These are phyloP conservation scores for Xylaria telfairii DNA, from an alignment of 495 filamentous ascomycete genomes.

Conservation along the genomic window DNA sequence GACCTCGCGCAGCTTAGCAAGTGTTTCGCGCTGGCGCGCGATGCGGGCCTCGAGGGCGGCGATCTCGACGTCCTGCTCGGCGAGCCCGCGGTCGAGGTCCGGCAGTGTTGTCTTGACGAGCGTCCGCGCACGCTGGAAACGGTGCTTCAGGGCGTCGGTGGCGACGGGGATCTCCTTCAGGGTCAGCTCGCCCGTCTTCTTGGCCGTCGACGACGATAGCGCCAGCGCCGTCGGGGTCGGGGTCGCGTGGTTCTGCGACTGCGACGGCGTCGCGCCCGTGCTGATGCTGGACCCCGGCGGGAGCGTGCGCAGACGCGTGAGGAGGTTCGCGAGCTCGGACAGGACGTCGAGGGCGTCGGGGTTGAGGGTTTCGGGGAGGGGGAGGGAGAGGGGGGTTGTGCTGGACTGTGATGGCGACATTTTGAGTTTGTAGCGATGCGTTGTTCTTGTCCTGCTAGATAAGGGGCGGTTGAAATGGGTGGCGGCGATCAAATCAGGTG, in stretches of 20 bases:
- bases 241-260: slow-evolving; percentile 35
- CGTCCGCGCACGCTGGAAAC: slow-evolving; percentile 75
- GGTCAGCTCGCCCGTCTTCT: slow-evolving; percentile 53
- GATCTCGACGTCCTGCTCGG: slow-evolving; percentile 85
- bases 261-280: slow-evolving; percentile 26
- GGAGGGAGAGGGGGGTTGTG: slow-evolving; percentile 28
- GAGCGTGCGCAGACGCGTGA: slow-evolving; percentile 67
- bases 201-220: slow-evolving; percentile 32
- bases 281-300: slow-evolving; percentile 29
- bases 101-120: slow-evolving; percentile 69
- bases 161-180: slow-evolving; percentile 80
- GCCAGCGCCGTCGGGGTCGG: slow-evolving; percentile 41
- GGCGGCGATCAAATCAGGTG: neutral
- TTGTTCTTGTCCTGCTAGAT: neutral
- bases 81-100: slow-evolving; percentile 72
- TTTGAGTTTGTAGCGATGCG: slow-evolving; percentile 25
- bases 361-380: slow-evolving; percentile 56
- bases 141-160: slow-evolving; percentile 75
- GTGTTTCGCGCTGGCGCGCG: slow-evolving; percentile 61
- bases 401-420: slow-evolving; percentile 45
- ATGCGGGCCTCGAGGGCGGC: slow-evolving; percentile 72
- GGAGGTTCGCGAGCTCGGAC: slow-evolving; percentile 77
- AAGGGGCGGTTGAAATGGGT: neutral
- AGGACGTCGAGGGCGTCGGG: slow-evolving; percentile 80
- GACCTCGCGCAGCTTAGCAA: slow-evolving; percentile 50